Evolutionary conservation across 352 stramenopile species (phyloP).

Genomic region (Pythium chondricola): DNA sequence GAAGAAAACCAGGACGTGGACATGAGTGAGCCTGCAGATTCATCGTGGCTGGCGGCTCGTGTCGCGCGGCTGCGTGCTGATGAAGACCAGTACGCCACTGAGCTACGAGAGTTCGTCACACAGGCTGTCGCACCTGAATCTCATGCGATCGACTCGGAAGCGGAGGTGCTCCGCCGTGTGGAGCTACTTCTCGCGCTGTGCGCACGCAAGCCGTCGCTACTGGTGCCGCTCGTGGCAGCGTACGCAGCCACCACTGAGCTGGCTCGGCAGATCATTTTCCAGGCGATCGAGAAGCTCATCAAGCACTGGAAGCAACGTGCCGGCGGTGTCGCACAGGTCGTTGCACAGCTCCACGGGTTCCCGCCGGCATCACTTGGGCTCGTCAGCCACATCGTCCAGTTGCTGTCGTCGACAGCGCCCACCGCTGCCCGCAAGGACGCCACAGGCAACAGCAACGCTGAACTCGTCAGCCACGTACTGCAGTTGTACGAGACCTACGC

Average conservation of each 20-base stretch:
- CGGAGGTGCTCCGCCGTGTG: constrained; percentile 58
- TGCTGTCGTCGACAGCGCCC: constrained; percentile 33
- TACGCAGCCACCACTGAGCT: constrained; percentile 55
- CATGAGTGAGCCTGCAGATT: not conserved
- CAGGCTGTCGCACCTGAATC: too few species aligned
- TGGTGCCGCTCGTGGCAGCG: constrained; percentile 47
- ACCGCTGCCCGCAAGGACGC: too few species aligned
- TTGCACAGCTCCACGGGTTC: constrained; percentile 65
- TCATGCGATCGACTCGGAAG: constrained; percentile 40
- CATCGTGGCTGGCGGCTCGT: constrained; percentile 12
- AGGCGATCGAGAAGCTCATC: constrained; percentile 81
- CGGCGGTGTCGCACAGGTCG: constrained; percentile 43
- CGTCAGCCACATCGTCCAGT: constrained; percentile 73
- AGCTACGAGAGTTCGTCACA: constrained; percentile 40
- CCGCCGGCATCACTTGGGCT: constrained; percentile 49
- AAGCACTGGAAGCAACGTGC: constrained; percentile 68
- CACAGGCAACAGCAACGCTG: constrained; percentile 10
- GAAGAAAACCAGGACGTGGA: constrained; percentile 3
- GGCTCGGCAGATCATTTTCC: constrained; percentile 66
- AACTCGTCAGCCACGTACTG: constrained; percentile 60
- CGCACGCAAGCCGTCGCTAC: constrained; percentile 63
- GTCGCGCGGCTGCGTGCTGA: constrained; percentile 8
- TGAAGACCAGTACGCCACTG: constrained; percentile 5
- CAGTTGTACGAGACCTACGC: constrained; percentile 52
- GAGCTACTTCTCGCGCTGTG: constrained; percentile 70